phyloP scores from a whole-genome alignment of 2,329 filamentous ascomycete genomes.

The Fusarium sp. region DNA sequence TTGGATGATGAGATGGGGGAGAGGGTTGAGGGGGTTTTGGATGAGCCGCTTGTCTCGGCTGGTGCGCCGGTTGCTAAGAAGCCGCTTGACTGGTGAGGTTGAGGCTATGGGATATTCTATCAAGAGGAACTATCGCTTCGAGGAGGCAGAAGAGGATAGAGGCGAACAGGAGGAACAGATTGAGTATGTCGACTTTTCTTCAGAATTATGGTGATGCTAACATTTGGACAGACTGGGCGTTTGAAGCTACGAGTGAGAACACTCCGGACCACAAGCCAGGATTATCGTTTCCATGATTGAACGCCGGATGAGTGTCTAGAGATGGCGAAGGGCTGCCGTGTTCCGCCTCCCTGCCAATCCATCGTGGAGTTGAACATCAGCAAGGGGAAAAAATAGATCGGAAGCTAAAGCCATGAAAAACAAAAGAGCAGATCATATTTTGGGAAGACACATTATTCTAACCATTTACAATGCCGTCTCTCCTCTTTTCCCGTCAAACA shows the following conservation, averaged over 20 bases:
- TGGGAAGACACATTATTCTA: not conserved
- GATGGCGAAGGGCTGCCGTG: not conserved
- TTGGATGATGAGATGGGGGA: constrained; percentile 47
- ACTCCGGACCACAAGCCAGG: not conserved
- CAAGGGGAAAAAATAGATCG: not conserved
- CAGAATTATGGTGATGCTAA: not conserved
- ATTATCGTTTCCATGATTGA: not conserved
- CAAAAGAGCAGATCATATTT: not conserved
- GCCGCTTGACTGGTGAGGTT: constrained; percentile 51
- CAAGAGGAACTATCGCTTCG: not conserved
- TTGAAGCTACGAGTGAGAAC: not conserved
- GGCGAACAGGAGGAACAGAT: not conserved
- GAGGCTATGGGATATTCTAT: not conserved
- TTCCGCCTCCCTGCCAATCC: not conserved
- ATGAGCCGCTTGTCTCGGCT: constrained; percentile 43
- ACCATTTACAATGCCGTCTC: not conserved
- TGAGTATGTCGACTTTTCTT: not conserved
- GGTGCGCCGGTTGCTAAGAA: constrained; percentile 43
- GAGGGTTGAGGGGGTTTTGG: constrained; percentile 41
- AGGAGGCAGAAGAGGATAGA: not conserved
- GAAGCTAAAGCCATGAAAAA: not conserved
- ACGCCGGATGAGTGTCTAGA: not conserved
- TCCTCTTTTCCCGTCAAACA: not conserved
- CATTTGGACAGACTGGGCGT: not conserved
- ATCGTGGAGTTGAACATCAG: not conserved